Percentiles rank a stretch among this genome's conserved stretches.
Evolutionary conservation across 1,284 basidiomycete genomes (phyloP).

Genomic region (Papiliotrema flavescens): DNA sequence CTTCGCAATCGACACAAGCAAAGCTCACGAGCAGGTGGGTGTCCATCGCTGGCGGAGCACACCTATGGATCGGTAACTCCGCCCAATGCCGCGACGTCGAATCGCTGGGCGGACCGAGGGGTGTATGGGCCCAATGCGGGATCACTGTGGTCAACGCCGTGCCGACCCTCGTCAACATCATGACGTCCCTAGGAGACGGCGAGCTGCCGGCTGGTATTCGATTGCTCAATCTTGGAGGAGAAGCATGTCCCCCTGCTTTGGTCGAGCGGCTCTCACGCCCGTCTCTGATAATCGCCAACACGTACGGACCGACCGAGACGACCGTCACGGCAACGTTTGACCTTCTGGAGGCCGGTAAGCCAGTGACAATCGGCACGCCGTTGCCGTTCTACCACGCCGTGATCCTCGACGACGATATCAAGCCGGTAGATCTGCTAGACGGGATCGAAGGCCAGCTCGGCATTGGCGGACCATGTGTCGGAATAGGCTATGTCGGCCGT

Average conservation of each 20-base stretch:
- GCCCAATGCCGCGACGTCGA: neutral
- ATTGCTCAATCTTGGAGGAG: slow-evolving; percentile 3
- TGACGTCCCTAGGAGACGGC: slow-evolving; percentile 3
- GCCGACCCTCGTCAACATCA: slow-evolving; percentile 4
- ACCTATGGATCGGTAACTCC: neutral
- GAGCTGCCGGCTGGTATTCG: neutral
- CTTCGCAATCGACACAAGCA: neutral
- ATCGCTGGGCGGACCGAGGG: neutral
- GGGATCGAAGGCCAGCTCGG: slow-evolving; percentile 1
- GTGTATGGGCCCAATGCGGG: neutral
- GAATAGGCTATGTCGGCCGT: slow-evolving; percentile 4
- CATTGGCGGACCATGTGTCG: slow-evolving; percentile 3
- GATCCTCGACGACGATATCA: neutral
- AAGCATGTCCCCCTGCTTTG: slow-evolving; percentile 4
- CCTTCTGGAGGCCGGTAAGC: neutral
- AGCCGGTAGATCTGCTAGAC: neutral
- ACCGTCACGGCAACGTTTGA: slow-evolving; percentile 4
- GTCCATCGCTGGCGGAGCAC: slow-evolving; percentile 2
- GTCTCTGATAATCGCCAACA: neutral
- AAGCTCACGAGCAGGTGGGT: neutral
- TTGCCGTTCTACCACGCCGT: slow-evolving; percentile 1
- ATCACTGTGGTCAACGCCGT: slow-evolving; percentile 5
- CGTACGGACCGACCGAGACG: slow-evolving; percentile 4
- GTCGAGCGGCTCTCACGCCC: neutral
- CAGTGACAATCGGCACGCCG: slow-evolving; percentile 1